phyloP scores from a whole-genome alignment of 2,329 filamentous ascomycete species.

The Kalaharituber pfeilii region DNA sequence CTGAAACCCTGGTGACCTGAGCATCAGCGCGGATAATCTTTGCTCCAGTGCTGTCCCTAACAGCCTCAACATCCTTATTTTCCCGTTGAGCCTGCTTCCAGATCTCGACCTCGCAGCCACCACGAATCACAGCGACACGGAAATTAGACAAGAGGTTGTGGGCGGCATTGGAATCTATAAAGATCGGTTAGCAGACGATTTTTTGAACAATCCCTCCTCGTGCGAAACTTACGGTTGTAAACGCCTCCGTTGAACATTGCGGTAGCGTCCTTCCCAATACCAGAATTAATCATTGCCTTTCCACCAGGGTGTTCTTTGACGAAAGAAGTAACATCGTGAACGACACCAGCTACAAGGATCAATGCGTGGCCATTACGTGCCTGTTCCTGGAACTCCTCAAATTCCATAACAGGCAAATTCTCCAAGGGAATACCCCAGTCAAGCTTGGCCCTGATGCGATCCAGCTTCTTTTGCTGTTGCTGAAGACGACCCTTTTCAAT shows the following conservation, averaged over 20 bases:
- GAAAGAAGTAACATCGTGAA: conserved; percentile 70
- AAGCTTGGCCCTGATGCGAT: conserved; percentile 63
- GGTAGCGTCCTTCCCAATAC: conserved; percentile 72
- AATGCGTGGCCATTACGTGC: conserved; percentile 61
- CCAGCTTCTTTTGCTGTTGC: conserved; percentile 82
- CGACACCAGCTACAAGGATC: conserved; percentile 62
- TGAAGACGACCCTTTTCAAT: conserved; percentile 83
- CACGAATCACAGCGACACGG: conserved; percentile 71
- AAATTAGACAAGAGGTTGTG: conserved; percentile 80
- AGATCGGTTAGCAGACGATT: not conserved
- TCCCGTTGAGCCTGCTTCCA: conserved; percentile 77
- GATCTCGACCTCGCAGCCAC: conserved; percentile 78
- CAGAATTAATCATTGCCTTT: conserved; percentile 66
- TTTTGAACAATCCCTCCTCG: not conserved
- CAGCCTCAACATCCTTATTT: conserved; percentile 61
- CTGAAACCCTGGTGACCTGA: conserved; percentile 67
- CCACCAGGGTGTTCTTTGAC: conserved; percentile 83
- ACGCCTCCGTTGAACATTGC: conserved; percentile 86
- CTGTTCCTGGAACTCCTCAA: conserved; percentile 69
- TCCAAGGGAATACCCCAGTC: conserved; percentile 79
- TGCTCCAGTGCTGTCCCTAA: conserved; percentile 64
- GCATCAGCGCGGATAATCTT: conserved; percentile 71
- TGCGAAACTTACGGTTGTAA: conserved; percentile 37
- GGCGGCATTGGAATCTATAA: conserved; percentile 60
- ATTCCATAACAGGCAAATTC: conserved; percentile 68